phyloP scores from a whole-genome alignment of 768 basidiomycete genomes.

The Cytidiella melzeri region DNA sequence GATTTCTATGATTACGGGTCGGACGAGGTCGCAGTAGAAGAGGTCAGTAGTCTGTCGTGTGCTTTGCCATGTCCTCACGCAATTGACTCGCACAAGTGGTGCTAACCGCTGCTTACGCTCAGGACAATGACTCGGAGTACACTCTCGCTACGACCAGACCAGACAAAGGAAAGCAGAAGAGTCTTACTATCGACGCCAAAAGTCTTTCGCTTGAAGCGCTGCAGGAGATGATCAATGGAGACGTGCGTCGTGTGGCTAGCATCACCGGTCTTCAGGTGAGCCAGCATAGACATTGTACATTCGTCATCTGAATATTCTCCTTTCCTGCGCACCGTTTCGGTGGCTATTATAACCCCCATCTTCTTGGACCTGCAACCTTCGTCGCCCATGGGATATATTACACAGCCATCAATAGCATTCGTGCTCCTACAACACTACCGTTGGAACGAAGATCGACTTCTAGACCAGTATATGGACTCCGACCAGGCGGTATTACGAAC shows the following conservation, averaged over 20 bases:
- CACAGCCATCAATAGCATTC: constrained; percentile 69
- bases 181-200: constrained; percentile 14
- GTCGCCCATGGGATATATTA: too few species aligned
- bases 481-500: constrained; percentile 53
- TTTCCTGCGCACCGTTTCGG: too few species aligned
- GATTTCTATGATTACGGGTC: constrained; percentile 20
- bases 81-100: not conserved
- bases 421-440: constrained; percentile 76
- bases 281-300: not conserved
- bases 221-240: constrained; percentile 18
- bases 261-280: constrained; percentile 26
- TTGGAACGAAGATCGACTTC: constrained; percentile 95
- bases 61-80: not conserved
- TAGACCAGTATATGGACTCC: constrained; percentile 96
- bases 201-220: constrained; percentile 20
- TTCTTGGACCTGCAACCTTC: too few species aligned
- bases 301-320: too few species aligned
- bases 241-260: constrained; percentile 22
- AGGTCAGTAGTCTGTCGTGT: constrained; percentile 12
- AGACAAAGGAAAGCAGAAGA: constrained; percentile 22
- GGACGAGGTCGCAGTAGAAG: constrained; percentile 14
- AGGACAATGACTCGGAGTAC: constrained; percentile 21
- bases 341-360: too few species aligned
- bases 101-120: not conserved
- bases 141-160: constrained; percentile 11